Evolutionary conservation across 2,329 filamentous ascomycete genomes (phyloP), one percentile per base, ranked within the genome.

Genomic region (Penicillium sp.): DNA sequence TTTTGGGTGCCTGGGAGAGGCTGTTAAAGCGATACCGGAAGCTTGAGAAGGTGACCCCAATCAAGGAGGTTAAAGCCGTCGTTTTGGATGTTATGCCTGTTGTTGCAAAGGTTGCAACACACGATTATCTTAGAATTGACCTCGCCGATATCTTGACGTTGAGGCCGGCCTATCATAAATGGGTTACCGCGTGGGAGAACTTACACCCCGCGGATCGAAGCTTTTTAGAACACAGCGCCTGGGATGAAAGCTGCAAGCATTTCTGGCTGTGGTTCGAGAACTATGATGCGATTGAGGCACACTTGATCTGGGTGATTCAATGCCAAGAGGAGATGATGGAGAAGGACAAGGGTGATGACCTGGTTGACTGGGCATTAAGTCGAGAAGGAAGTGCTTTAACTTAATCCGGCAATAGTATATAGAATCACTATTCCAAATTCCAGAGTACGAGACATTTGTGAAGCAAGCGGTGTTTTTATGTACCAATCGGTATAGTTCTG

Each of bases 351-450:
- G 26, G 31, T 26, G 51, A 55, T 37, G 31, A 26, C 14, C 28
- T 54, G 19, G 35, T 44, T 25, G 45, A 50, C 28, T 54, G 55
- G 50, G 55, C 35, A 31, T 41, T 54, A 25, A 35, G 22, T 28
- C 41, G 53, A 22, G 48, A 45, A 53, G 31, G 36, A 25, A 31
- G 7, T 44, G 12, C n/a, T 22, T n/a, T 44, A 4, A 50, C 26
- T 25, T 50, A 12, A 22, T 5, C 28, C 17, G 1, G 2, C 19
- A 40, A 8, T 5, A 28, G n/a, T 38, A 30, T 5, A 1, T 40
- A 40, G 3, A 10, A 17, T 22, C 9, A 12, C 3, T 19, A 14
- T 48, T 25, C 4, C 12, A 42, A 25, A 33, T 16, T 7, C 31
- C 37, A 17, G 14, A 17, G 10, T 33, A 22, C 28, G 17, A 38